Conservation (phyloP, 106 monocot species). For the Chionographis japonica region DNA sequence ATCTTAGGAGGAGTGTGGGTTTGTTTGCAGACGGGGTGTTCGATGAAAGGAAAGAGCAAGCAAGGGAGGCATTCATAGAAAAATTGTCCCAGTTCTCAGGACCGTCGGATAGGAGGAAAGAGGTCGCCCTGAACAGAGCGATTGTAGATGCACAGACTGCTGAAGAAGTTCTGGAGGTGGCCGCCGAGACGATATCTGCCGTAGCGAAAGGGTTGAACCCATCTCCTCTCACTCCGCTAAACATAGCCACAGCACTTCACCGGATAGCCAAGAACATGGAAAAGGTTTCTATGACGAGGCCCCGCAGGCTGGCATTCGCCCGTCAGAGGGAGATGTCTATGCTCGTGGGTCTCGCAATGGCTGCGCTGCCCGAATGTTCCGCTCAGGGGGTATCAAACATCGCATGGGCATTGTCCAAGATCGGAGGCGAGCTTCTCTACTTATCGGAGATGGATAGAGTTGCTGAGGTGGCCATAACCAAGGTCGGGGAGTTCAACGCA, state of each 20-base stretch:
- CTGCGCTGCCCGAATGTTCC: conserved; percentile 71
- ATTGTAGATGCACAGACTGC: conserved; percentile 78
- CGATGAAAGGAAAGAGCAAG: conserved; percentile 58
- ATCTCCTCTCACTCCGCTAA: conserved; percentile 83
- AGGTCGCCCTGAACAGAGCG: conserved; percentile 61
- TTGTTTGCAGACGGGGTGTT: conserved; percentile 65
- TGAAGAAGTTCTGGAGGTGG: conserved; percentile 72
- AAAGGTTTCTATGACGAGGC: conserved; percentile 68
- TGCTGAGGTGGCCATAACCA: conserved; percentile 66
- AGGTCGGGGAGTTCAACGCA: conserved; percentile 73
- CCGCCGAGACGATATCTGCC: conserved; percentile 52
- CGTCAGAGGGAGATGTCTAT: conserved; percentile 89
- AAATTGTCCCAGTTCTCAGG: conserved; percentile 71
- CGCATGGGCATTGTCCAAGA: conserved; percentile 91
- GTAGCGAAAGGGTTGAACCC: conserved; percentile 89
- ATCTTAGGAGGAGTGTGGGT: conserved; percentile 31
- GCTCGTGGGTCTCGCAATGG: conserved; percentile 95
- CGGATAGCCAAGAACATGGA: conserved; percentile 99
- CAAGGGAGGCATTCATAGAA: conserved; percentile 60
- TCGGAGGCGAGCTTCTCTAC: conserved; percentile 89
- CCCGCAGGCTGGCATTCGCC: conserved; percentile 65
- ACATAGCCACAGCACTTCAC: conserved; percentile 82
- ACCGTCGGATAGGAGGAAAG: conserved; percentile 76
- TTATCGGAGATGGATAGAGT: conserved; percentile 93
- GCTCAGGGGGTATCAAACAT: conserved; percentile 92